A percentile compares a stretch with the other conserved stretches of the same genome.
These are phyloP conservation scores for Coriolopsis trogii DNA, from an alignment of 1,284 basidiomycete species.

Conservation along the genomic window DNA sequence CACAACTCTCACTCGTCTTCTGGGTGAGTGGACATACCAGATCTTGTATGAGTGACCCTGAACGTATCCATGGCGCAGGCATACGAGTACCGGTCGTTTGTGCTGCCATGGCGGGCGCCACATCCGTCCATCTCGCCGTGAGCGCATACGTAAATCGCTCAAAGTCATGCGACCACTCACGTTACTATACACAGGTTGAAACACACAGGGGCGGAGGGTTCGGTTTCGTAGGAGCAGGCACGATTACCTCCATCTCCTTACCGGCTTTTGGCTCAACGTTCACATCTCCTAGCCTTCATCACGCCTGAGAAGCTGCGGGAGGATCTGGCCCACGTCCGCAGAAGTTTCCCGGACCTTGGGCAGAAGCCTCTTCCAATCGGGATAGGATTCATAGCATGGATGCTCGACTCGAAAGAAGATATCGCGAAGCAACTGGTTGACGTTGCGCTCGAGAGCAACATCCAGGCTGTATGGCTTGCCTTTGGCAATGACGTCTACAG, in stretches of 20 bases:
- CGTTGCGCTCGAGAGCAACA: slow-evolving; percentile 53
- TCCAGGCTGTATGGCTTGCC: slow-evolving; percentile 74
- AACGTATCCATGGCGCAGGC: slow-evolving; percentile 11
- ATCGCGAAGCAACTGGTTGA: slow-evolving; percentile 45
- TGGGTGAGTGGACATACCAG: slow-evolving; percentile 19
- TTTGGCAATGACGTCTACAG: slow-evolving; percentile 60
- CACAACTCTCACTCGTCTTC: slow-evolving; percentile 40
- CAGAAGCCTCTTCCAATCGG: slow-evolving; percentile 58
- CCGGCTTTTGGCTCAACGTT: background rate
- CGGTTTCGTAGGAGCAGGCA: slow-evolving; percentile 68
- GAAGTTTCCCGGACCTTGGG: slow-evolving; percentile 35
- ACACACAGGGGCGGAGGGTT: slow-evolving; percentile 69
- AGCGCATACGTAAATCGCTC: slow-evolving; percentile 10
- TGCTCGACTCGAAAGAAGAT: slow-evolving; percentile 57
- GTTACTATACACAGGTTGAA: slow-evolving; percentile 35
- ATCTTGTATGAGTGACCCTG: background rate
- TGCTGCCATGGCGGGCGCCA: slow-evolving; percentile 70
- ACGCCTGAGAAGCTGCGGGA: slow-evolving; percentile 43
- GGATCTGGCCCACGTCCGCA: slow-evolving; percentile 53
- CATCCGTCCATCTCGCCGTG: slow-evolving; percentile 62
- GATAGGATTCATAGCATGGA: slow-evolving; percentile 74
- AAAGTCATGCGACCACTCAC: background rate
- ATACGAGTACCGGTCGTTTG: slow-evolving; percentile 60
- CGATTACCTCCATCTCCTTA: slow-evolving; percentile 5
- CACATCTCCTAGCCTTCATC: slow-evolving; percentile 5